These are phyloP conservation scores for Neurospora discreta DNA, from an alignment of 495 filamentous ascomycete species.

Conservation along the genomic window DNA sequence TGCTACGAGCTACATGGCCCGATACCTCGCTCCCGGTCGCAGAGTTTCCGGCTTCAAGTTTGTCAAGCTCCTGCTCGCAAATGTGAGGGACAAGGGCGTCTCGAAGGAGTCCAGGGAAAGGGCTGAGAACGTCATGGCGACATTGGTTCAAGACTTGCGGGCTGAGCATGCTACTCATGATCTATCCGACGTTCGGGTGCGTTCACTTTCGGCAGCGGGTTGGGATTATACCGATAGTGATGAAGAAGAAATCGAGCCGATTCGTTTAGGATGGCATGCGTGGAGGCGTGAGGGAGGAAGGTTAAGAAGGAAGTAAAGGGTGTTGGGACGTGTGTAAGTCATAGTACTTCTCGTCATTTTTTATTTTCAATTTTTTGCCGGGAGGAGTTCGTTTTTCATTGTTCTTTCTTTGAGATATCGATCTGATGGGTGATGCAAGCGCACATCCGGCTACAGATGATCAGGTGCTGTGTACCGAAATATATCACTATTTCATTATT, in stretches of 20 bases:
- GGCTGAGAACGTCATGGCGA: background rate
- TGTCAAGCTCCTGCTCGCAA: background rate
- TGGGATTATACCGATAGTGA: no score
- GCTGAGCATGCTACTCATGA: background rate
- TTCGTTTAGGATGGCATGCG: background rate
- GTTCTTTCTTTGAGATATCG: background rate
- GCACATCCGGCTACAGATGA: background rate
- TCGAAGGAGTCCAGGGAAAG: background rate
- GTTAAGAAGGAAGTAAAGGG: background rate
- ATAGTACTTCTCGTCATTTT: background rate
- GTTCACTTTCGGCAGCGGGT: background rate
- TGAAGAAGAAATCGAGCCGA: background rate
- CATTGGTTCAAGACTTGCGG: background rate
- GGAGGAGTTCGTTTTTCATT: no score
- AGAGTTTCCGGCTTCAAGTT: background rate
- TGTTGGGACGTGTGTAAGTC: background rate
- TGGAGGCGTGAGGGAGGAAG: background rate
- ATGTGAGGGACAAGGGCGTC: background rate
- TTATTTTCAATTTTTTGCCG: no score
- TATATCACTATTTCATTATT: background rate
- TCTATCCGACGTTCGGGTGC: background rate
- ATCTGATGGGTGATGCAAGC: background rate
- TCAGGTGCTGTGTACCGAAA: background rate
- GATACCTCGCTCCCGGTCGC: background rate
- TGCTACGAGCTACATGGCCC: background rate